These are phyloP conservation scores for Boletellus emodensis DNA, from an alignment of 768 basidiomycete species.

Conservation along the genomic window DNA sequence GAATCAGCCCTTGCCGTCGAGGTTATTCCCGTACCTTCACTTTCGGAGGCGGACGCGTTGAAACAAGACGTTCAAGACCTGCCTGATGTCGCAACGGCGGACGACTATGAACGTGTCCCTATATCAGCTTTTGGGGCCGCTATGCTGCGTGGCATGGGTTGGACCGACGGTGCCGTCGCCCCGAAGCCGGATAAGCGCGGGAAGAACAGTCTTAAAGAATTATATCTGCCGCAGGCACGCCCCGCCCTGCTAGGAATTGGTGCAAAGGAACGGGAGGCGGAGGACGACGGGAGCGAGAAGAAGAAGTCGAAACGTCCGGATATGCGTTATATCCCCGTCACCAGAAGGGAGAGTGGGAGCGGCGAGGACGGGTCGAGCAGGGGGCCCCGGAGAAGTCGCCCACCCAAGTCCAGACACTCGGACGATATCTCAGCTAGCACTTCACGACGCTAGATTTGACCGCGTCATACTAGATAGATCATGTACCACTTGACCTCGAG, in stretches of 20 bases:
- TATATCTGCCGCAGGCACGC: conserved; percentile 77
- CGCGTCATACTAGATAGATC: too few species aligned
- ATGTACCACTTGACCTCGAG: neutral
- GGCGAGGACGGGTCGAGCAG: conserved; percentile 29
- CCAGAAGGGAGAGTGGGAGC: conserved; percentile 59
- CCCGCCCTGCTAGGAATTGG: conserved; percentile 91
- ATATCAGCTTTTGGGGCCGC: conserved; percentile 93
- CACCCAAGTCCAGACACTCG: too few species aligned
- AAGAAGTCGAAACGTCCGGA: conserved; percentile 50
- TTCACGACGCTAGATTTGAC: too few species aligned
- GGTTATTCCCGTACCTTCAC: conserved; percentile 54
- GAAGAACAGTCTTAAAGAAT: conserved; percentile 58
- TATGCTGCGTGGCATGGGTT: conserved; percentile 93
- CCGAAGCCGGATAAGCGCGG: conserved; percentile 50
- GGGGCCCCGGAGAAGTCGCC: too few species aligned
- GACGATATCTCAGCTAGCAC: too few species aligned
- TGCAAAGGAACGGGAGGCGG: conserved; percentile 78
- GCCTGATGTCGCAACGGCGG: conserved; percentile 69
- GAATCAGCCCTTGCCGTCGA: conserved; percentile 46
- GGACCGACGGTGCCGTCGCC: conserved; percentile 80
- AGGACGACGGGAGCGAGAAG: conserved; percentile 64
- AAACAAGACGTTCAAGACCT: conserved; percentile 79
- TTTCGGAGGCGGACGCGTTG: conserved; percentile 80
- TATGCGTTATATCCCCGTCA: conserved; percentile 78
- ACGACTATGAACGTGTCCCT: conserved; percentile 88